These are phyloP conservation scores for Fallopia convolvulus DNA, from an alignment of 148 eudicot genomes.

Conservation along the genomic window DNA sequence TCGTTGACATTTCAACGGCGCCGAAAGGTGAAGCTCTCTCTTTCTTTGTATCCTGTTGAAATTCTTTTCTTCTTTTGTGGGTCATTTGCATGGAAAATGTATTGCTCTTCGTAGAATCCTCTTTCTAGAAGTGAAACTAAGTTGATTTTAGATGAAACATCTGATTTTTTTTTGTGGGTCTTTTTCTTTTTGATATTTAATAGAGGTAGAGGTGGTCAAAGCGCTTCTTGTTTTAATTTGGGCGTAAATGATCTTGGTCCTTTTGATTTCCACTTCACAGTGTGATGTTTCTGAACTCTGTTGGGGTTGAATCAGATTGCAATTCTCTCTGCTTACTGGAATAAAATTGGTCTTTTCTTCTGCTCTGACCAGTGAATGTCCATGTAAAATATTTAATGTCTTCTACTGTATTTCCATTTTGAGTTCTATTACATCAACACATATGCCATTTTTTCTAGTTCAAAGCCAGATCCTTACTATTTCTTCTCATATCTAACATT, in stretches of 20 bases:
- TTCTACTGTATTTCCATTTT: neutral
- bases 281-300: neutral
- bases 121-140: neutral
- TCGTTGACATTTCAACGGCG: slow-evolving; percentile 1
- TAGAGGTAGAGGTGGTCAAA: neutral
- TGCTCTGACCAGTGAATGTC: slow-evolving; percentile 8
- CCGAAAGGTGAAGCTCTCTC: slow-evolving; percentile 1
- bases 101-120: neutral
- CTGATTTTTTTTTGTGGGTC: neutral
- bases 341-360: slow-evolving; percentile 3
- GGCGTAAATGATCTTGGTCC: slow-evolving; percentile 5
- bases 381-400: neutral
- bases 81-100: slow-evolving; percentile 1
- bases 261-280: neutral
- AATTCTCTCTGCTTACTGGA: slow-evolving; percentile 1
- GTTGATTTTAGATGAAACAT: neutral
- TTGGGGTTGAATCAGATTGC: slow-evolving; percentile 1
- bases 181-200: neutral
- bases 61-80: neutral
- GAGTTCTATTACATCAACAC: neutral
- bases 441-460: neutral
- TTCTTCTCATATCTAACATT: neutral
- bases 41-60: neutral
- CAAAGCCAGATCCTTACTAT: neutral
- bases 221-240: neutral